Base-by-base conservation (phyloP, 2,329 filamentous ascomycete species). In the Pseudogymnoascus verrucosus region DNA sequence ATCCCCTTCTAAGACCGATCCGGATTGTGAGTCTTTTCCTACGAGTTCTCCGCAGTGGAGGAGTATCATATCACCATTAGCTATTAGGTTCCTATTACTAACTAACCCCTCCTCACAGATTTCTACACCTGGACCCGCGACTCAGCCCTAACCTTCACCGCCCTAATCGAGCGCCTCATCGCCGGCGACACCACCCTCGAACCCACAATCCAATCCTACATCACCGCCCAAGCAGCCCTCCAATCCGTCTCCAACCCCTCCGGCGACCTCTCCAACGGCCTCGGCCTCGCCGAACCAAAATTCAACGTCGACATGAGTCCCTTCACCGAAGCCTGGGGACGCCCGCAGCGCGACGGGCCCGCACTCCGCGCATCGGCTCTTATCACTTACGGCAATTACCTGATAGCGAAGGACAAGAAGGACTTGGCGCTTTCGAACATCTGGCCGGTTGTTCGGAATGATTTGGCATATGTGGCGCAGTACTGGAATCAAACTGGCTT, bases 81-180 rank as follows among this genome's bases (percentile, higher is more conserved):
- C 4, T 28, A 28, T 31, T 57, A 12, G 0, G 11, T n/a, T 57
- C n/a, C 51, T 14, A 10, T 57, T 57, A 10, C 51, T 57, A 34
- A 57, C 12, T 4, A 31, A 57, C 34, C 12, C 26, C 4, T 10
- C 23, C 16, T 8, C 5, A 51, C 36, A 90, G 88, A 93, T 74
- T 92, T 83, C 71, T 93, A 86, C 71, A 91, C 88, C 0, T 93
- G 90, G 90, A 91, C 87, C 1, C 79, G 90, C 70, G 90, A 93
- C 73, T 82, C 87, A 11, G 88, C 86, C 19, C 79, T 93, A 34
- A 85, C 85, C 1, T 84, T 89, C 76, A 91, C 90, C 75, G 77
- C 78, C 19, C 75, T 93, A 14, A 78, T 89, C 7, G 89, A 93
- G 68, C 79, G 83, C 16, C 19, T 39, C 23, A 61, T 61, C 4